These are phyloP conservation scores for Phytophthora fragariaefolia DNA, from an alignment of 352 stramenopile species.

Conservation along the genomic window DNA sequence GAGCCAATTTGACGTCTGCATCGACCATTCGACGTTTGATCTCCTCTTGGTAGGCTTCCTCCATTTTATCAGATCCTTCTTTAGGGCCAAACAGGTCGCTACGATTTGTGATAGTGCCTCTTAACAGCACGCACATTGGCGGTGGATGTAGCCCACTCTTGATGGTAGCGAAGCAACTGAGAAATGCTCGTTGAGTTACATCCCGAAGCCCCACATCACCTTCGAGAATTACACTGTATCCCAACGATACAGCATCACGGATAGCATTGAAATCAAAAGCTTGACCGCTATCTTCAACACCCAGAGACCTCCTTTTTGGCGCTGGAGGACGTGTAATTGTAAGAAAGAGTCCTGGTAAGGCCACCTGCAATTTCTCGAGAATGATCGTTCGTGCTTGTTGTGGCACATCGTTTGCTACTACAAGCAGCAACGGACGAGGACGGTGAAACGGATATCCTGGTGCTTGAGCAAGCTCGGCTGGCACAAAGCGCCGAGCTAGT, in stretches of 20 bases:
- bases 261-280: conserved; percentile 49
- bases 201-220: conserved; percentile 78
- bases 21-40: conserved; percentile 42
- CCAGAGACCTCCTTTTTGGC: conserved; percentile 8
- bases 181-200: conserved; percentile 59
- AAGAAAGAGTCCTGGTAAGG: conserved; percentile 80
- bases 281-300: conserved; percentile 3
- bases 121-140: conserved; percentile 70
- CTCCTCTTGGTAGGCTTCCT: conserved; percentile 27
- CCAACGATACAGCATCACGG: conserved; percentile 45
- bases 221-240: conserved; percentile 76
- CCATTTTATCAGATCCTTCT: conserved; percentile 19
- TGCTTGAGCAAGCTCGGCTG: conserved; percentile 47
- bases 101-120: conserved; percentile 60
- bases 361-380: conserved; percentile 42
- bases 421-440: conserved; percentile 65
- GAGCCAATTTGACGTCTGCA: conserved; percentile 51
- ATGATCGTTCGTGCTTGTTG: conserved; percentile 41
- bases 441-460: conserved; percentile 41
- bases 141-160: conserved; percentile 68
- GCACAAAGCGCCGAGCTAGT: conserved; percentile 66
- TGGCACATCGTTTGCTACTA: conserved; percentile 76
- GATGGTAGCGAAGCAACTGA: conserved; percentile 66
- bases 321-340: conserved; percentile 54
- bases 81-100: conserved; percentile 29